Percentiles rank a stretch among this genome's conserved stretches.
These are phyloP conservation scores for Trichoderma hamatum DNA, from an alignment of 2,329 filamentous ascomycete genomes.

Conservation along the genomic window DNA sequence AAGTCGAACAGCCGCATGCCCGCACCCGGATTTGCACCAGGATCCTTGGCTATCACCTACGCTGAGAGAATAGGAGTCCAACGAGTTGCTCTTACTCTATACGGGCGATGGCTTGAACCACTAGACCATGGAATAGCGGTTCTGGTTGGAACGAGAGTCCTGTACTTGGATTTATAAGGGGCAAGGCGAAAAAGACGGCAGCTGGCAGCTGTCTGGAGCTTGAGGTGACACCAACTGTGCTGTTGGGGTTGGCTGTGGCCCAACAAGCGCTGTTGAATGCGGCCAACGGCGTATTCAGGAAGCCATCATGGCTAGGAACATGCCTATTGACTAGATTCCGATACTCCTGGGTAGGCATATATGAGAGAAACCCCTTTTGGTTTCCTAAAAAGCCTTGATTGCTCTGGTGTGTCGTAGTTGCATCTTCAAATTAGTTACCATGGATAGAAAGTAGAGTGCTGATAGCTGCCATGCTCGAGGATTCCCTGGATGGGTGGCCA, in stretches of 20 bases:
- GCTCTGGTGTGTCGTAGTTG: neutral
- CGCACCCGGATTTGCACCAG: constrained; percentile 44
- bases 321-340: neutral
- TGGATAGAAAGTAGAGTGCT: neutral
- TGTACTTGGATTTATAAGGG: neutral
- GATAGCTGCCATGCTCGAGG: neutral
- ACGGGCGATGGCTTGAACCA: constrained; percentile 11
- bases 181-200: neutral
- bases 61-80: constrained; percentile 39
- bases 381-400: neutral
- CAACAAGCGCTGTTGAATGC: neutral
- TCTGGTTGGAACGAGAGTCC: neutral
- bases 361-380: too few relatives aligned
- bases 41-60: constrained; percentile 42
- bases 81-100: constrained; percentile 23
- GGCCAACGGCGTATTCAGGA: too few relatives aligned
- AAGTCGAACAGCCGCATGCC: constrained; percentile 29
- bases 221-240: neutral
- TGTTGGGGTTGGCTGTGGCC: neutral
- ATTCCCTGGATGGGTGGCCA: neutral
- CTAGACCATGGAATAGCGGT: constrained; percentile 1
- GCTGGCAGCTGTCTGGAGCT: neutral
- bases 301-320: neutral
- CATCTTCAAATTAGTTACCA: neutral
- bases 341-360: neutral